Base-by-base conservation (phyloP, 2,329 filamentous ascomycete species). In the Calonectria honghensis region DNA sequence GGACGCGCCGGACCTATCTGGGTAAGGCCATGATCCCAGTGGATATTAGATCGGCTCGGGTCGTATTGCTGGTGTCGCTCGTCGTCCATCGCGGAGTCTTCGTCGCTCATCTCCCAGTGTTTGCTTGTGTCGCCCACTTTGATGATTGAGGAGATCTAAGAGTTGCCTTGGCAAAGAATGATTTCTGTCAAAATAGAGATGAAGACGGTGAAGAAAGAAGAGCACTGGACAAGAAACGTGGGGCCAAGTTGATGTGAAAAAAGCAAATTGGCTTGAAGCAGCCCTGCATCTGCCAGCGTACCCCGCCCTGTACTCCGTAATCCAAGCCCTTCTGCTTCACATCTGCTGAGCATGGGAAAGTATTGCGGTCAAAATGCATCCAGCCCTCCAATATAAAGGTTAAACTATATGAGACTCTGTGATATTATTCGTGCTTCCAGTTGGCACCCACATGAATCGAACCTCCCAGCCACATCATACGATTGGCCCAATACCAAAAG, bases 271-370 rank as follows among this genome's bases (percentile, higher is more conserved):
- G 13, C 24, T 39, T 39, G 57, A 27, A 16, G 57, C 37, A 41
- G 57, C 35, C 57, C 57, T 63, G 57, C 57, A 63, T 63, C 45
- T 48, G n/a, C 45, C 45, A 41, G 3, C 35, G 6, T 57, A 63
- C 57, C 57, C 57, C 57, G 37, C 57, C 31, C 57, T 63, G 57
- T 63, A 4, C 35, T 63, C 57, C 35, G 18, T 39, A 24, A 18
- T 31, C 3, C 35, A 63, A 32, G 14, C 6, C 7, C 3, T 31
- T 13, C 20, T 48, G 9, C 45, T 24, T 48, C 45, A 45, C n/a
- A 48, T 45, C 10, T 11, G 29, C 52, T 35, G 31, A n/a, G 18
- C 3, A 13, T 20, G 10, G 16, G 24, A 11, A 29, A n/a, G 10
- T 57, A 32, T 32, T n/a, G 20, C 16, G n/a, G 9, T 57, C 18